Base-by-base conservation (phyloP, 805 yeast genomes). In the Scheffersomyces ergatensis region DNA sequence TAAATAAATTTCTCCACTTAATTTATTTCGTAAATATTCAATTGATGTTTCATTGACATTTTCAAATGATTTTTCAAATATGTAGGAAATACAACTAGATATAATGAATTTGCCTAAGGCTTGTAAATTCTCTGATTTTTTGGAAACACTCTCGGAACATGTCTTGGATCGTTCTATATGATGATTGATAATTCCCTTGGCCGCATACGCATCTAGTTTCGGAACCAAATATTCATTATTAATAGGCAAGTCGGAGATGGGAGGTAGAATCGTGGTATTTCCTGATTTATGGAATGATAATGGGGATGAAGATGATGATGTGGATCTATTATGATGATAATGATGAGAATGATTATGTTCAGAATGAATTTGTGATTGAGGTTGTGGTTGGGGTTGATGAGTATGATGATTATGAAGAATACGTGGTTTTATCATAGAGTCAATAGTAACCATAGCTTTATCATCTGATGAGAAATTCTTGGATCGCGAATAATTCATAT, bases 151-250 rank as follows among this genome's bases (percentile, higher is more conserved):
- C 43, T 77, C 78, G 29, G 76, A 67, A 50, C 89, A 83, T 18
- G 85, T 74, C 44, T 76, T 77, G 5, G 89, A 83, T 36, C 78
- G 72, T 48, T 82, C 84, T 38, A 85, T 74, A 36, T 67, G 70
- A 37, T 58, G 53, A 13, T 56, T 37, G 6, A 55, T 34, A 4
- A 35, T 43, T 14, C 38, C 34, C 27, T 45, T 48, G 6, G 54
- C 54, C 18, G 34, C 24, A 32, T 32, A 18, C 6, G 34, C 13
- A 20, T 18, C 24, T 12, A 20, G n/a, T 13, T 19, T 20, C 5
- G 34, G 16, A 6, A 5, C 8, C 6, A 14, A 29, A 29, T 29
- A 15, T 8, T 29, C 32, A 29, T 29, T 15, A 29, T 14, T 29
- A 5, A 36, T n/a, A 9, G 34, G 29, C 14, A 34, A 15, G 12